phyloP scores from a whole-genome alignment of 2,329 filamentous ascomycete genomes.

The Colletotrichum cereale region DNA sequence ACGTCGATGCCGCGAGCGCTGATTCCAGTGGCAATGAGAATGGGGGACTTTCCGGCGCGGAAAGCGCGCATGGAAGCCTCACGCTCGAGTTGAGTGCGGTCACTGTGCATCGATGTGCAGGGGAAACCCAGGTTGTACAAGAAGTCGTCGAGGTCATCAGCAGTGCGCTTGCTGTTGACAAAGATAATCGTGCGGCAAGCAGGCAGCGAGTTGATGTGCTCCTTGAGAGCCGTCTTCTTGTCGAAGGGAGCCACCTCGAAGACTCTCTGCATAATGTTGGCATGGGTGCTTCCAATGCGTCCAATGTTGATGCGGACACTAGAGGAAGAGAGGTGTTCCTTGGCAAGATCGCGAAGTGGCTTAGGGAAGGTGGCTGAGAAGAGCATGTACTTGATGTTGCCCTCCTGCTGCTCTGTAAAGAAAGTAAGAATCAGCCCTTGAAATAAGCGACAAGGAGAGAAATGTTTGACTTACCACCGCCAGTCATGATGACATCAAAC shows the following conservation, averaged over 20 bases:
- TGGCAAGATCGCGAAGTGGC: constrained; percentile 80
- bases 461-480: constrained; percentile 75
- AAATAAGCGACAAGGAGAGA: neutral
- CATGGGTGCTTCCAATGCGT: constrained; percentile 84
- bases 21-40: constrained; percentile 88
- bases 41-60: constrained; percentile 78
- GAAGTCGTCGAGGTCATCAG: constrained; percentile 89
- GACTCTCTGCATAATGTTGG: constrained; percentile 85
- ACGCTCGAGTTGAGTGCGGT: constrained; percentile 89
- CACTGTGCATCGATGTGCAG: constrained; percentile 87
- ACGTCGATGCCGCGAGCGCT: constrained; percentile 91
- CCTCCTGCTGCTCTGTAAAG: constrained; percentile 78
- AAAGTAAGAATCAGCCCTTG: constrained; percentile 42
- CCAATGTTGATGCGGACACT: constrained; percentile 88
- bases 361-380: constrained; percentile 97
- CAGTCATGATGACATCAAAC: constrained; percentile 80
- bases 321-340: constrained; percentile 78
- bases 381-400: constrained; percentile 78
- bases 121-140: constrained; percentile 85
- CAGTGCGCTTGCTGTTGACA: constrained; percentile 82
- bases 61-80: constrained; percentile 93
- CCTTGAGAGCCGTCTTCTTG: constrained; percentile 79
- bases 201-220: constrained; percentile 77
- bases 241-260: constrained; percentile 72
- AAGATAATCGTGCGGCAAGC: constrained; percentile 90